Conservation (phyloP, 768 basidiomycete species). For the Pisolithus microcarpus region DNA sequence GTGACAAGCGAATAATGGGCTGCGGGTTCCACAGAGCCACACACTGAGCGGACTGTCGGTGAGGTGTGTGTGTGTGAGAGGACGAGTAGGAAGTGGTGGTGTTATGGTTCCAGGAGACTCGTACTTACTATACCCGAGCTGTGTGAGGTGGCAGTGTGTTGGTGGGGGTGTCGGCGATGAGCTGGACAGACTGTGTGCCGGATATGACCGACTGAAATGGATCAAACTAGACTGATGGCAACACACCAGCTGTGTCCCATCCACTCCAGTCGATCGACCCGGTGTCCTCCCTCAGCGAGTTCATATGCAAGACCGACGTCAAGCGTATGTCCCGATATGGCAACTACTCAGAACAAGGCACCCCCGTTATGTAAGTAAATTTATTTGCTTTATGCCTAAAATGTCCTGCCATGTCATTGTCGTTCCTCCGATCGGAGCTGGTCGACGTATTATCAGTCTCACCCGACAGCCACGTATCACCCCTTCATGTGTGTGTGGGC, state of each 20-base stretch:
- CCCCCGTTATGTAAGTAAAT: neutral
- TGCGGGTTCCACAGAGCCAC: neutral
- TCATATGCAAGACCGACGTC: too few species aligned
- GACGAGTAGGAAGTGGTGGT: neutral
- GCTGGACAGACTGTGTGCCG: neutral
- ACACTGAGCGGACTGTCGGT: too few species aligned
- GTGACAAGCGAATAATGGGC: neutral
- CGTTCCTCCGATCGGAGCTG: neutral
- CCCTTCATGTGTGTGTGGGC: too few species aligned
- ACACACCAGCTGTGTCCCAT: neutral
- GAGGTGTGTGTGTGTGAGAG: neutral
- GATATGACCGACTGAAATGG: constrained; percentile 6
- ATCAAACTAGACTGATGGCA: constrained; percentile 9
- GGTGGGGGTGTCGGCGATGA: neutral
- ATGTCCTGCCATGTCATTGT: neutral
- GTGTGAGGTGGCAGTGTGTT: constrained; percentile 1
- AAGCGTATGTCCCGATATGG: too few species aligned
- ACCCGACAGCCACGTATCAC: too few species aligned
- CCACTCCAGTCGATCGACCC: neutral
- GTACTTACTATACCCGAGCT: neutral
- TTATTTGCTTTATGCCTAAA: neutral
- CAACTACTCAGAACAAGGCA: constrained; percentile 10
- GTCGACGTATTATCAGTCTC: too few species aligned
- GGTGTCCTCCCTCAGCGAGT: neutral
- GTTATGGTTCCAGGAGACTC: neutral